Conservation (phyloP, 495 filamentous ascomycete species). For the Aspergillus bridgeri region DNA sequence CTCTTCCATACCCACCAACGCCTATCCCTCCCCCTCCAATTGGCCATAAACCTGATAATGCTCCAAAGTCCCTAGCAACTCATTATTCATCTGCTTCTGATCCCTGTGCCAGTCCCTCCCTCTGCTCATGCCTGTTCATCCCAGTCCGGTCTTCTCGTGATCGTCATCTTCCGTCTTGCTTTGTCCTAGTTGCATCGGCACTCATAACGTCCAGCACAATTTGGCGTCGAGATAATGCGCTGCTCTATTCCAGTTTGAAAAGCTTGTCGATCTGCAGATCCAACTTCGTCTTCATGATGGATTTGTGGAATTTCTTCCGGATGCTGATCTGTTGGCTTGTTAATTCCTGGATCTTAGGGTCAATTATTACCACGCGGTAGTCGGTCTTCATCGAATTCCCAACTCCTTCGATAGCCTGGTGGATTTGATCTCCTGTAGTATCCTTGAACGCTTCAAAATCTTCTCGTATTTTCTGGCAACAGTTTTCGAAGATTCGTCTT, state of each 20-base stretch:
- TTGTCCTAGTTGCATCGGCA: too few relatives aligned
- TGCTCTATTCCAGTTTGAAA: not conserved
- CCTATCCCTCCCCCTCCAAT: not conserved
- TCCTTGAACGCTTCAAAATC: too few relatives aligned
- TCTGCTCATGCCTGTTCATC: not conserved
- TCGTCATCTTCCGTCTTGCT: not conserved
- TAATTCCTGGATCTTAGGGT: not conserved
- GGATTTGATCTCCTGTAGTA: too few relatives aligned
- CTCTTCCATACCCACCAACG: not conserved
- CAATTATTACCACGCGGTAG: conserved; percentile 8
- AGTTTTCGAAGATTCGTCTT: too few relatives aligned
- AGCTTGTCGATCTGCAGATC: not conserved
- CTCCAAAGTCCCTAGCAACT: not conserved
- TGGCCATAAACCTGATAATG: not conserved
- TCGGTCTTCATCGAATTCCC: not conserved
- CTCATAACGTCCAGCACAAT: not conserved
- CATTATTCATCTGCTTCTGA: not conserved
- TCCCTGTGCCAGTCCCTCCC: not conserved
- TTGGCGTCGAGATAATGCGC: not conserved
- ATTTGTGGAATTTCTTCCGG: not conserved
- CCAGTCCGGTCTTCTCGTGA: not conserved
- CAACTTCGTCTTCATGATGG: not conserved
- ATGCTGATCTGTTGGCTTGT: conserved; percentile 1
- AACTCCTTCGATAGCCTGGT: too few relatives aligned
- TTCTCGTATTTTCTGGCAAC: too few relatives aligned